Evolutionary conservation across 2,329 filamentous ascomycete genomes (phyloP), one percentile per base, ranked within the genome.

Genomic region (Gaeumannomyces sp.): DNA sequence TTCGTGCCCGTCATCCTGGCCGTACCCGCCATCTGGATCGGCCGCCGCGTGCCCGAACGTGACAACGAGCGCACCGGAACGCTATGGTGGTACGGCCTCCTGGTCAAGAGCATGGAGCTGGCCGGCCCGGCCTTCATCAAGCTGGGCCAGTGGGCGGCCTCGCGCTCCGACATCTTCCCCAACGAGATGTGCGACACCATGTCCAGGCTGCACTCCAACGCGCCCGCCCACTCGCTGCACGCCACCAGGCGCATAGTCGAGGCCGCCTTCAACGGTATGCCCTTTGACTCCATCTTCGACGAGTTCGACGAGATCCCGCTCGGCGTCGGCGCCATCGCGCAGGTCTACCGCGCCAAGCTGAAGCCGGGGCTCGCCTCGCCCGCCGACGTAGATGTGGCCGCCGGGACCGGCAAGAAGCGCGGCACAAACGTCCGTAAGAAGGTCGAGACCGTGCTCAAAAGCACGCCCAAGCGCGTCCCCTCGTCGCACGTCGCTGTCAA

Each of bases 91-190:
- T 99, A 97, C 78, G 81, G 81, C 4, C 95, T 97, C 72, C 77
- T 99, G 56, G 93, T 98, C 13, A 84, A 82, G 65, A 84, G 90
- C 33, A 98, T 99, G 95, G 94, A 99, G 77, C 84, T 88, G 73
- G 92, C 94, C 25, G 95, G 95, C 0, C 93, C 95, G 59, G 93
- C 95, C 0, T 99, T 99, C 73, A 99, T 99, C 79, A 99, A 99
- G 88, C 86, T 99, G 64, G 95, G 95, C 22, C 95, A 99, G 87
- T 99, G 95, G 95, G 95, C 95, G 25, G 95, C 95, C 3, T 98
- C 95, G 6, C 85, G 95, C 74, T 91, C 93, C 58, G 95, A 99
- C 76, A 97, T 99, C 73, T 99, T 99, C 74, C 95, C 95, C 1
- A 90, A 85, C 28, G 89, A 97, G 75, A 87, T 99, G 85, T 99